Base-by-base conservation (phyloP, 768 basidiomycete species). In the Tulasnella calospora region DNA sequence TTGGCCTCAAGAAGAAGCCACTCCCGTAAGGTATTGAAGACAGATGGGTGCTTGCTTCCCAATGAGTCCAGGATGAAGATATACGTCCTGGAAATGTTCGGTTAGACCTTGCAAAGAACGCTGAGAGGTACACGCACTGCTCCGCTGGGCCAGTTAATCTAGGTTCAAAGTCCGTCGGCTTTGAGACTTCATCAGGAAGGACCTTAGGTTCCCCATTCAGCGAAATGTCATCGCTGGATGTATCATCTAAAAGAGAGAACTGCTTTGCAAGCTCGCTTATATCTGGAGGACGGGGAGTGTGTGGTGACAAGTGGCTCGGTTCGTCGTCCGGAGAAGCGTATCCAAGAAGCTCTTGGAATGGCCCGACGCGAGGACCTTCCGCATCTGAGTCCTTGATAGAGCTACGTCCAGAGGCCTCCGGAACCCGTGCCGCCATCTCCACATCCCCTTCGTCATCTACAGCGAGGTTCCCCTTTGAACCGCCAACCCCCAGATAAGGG, bases 41-140 rank as follows among this genome's bases (percentile, higher is more conserved):
- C 94, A 41, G 89, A 87, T 0, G 87, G 86, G 84, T 98, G 96
- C n/a, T 86, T 85, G 19, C 86, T 85, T 6, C 92, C 92, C 70
- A 99, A 87, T 1, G 97, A 99, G 83, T 99, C 98, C 76, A 99
- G 89, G 0, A 91, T 94, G 83, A 96, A 91, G 44, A 99, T 91
- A 80, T 89, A 90, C 8, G 94, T 67, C 61, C 61, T 67, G 33
- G 1, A 6, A 67, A 35, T 0, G 61, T 0, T 2, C 17, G 15
- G 4, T 67, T 27, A 67, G 61, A 15, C 15, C 8, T 10, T 33
- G 61, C 2, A 6, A 67, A 15, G 33, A 67, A 30, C 0, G 9
- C 17, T 19, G 30, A 27, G 15, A 9, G 30, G 9, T 30, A 12
- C 10, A 67, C 61, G 61, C 61, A 67, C 61, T 67, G 61, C 30